Evolutionary conservation across 345 rosid genomes (phyloP).

Genomic region (Ceriops tagal): DNA sequence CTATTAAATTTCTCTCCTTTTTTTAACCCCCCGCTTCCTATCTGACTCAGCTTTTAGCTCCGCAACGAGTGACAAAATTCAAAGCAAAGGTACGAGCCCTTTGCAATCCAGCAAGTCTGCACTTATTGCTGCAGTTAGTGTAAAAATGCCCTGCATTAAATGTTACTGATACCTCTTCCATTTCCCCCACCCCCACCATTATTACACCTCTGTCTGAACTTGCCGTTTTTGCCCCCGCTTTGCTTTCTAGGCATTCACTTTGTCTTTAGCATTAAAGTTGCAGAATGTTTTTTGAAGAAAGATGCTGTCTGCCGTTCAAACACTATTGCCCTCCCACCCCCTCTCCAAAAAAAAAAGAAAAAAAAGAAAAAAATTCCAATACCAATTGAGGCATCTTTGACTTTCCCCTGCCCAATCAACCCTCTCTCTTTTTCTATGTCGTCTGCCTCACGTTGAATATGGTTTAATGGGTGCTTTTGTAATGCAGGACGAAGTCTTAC

Average conservation of each 20-base stretch:
- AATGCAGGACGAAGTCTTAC: too few relatives aligned
- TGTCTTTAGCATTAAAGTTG: conserved; percentile 4
- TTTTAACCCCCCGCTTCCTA: not conserved
- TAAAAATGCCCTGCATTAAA: conserved; percentile 44
- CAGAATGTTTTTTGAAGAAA: conserved; percentile 16
- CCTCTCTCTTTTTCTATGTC: not conserved
- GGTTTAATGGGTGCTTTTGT: not conserved
- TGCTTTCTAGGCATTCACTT: not conserved
- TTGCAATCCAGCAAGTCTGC: conserved; percentile 18
- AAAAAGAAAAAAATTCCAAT: not conserved
- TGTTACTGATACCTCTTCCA: conserved; percentile 20
- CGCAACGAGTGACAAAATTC: not conserved
- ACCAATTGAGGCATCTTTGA: conserved; percentile 16
- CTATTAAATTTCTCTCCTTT: not conserved
- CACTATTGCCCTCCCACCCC: not conserved
- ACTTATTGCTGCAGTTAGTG: conserved; percentile 32
- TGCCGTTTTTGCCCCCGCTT: conserved; percentile 23
- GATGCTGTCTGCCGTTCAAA: not conserved
- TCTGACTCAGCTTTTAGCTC: not conserved
- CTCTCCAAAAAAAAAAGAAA: not conserved
- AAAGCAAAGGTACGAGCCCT: conserved; percentile 4
- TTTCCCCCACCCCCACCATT: conserved; percentile 20
- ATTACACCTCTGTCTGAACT: conserved; percentile 13
- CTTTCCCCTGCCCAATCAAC: not conserved
- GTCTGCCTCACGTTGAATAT: not conserved